Base-by-base conservation (phyloP, 2,329 filamentous ascomycete genomes). In the Dothistroma septosporum region DNA sequence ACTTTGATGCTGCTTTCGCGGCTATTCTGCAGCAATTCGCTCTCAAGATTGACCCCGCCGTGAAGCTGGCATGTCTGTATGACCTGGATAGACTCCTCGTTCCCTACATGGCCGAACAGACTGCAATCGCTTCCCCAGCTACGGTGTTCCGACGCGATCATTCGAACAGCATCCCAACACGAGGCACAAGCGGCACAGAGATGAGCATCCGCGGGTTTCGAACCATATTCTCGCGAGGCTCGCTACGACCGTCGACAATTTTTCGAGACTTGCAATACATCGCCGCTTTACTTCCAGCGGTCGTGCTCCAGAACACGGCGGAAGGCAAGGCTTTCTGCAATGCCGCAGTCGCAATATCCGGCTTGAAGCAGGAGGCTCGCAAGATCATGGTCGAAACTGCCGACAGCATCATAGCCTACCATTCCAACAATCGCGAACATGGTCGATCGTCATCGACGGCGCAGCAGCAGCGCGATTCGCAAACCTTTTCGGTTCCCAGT, bases 321-420 rank as follows among this genome's bases (percentile, higher is more conserved):
- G 79, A 80, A 55, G 82, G 85, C 44, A 94, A 92, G 68, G 91
- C 92, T 0, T 97, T 97, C 73, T 90, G 92, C 84, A 91, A 96
- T 69, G 89, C 92, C 28, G 91, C 90, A 0, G 83, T 96, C 6
- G 93, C 94, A 0, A 92, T 93, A 1, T 80, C 97, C n/a, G 85
- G 87, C 37, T 82, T 96, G 57, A 97, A 97, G 75, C 87, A 91
- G 66, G 91, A 96, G 66, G 87, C 94, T 4, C 93, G 91, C 75
- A 85, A 87, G 52, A 91, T 90, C 55, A 96, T 90, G 85, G 84
- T 90, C n/a, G 86, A 89, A 69, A 84, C 89, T 50, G 87, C 87
- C 12, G 85, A 90, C 74, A 81, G 85, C 66, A 85, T 90, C 64
- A 84, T 90, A 50, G 83, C 82, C 74, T 78, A 87, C 76, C 86